These are phyloP conservation scores for Syzygium aqueum DNA, from an alignment of 345 rosid species.

Conservation along the genomic window DNA sequence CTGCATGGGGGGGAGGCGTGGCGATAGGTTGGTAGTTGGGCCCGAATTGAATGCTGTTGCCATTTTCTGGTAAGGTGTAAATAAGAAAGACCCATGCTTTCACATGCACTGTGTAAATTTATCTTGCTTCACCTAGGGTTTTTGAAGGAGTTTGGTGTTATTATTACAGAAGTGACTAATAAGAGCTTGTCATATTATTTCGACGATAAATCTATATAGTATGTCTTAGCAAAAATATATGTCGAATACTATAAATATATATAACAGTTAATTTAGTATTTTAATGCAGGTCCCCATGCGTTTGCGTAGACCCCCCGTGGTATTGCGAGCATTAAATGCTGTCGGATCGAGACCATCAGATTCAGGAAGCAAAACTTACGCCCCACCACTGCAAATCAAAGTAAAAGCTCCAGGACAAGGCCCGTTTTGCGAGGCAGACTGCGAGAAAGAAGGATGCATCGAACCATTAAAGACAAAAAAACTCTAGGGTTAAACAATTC, in stretches of 20 bases:
- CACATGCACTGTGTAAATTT: background rate
- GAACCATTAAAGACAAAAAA: background rate
- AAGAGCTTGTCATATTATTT: background rate
- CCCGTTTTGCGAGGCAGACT: background rate
- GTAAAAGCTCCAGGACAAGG: background rate
- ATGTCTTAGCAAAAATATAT: background rate
- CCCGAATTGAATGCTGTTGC: background rate
- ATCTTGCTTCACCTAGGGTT: background rate
- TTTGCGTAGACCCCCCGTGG: background rate
- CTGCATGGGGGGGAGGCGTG: background rate
- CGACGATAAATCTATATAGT: background rate
- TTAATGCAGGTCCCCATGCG: background rate
- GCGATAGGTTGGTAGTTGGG: background rate
- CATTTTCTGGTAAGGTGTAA: background rate
- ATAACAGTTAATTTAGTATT: too few relatives aligned
- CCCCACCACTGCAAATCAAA: background rate
- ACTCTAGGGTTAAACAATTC: background rate
- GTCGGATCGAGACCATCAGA: background rate
- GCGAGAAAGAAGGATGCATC: background rate
- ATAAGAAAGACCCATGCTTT: background rate
- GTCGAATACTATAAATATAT: too few relatives aligned
- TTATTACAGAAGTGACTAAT: background rate
- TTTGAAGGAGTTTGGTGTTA: background rate
- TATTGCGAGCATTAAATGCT: background rate
- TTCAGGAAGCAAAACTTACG: background rate